Conservation (phyloP, 2,329 filamentous ascomycete genomes). For the Colletotrichum chrysophilum region DNA sequence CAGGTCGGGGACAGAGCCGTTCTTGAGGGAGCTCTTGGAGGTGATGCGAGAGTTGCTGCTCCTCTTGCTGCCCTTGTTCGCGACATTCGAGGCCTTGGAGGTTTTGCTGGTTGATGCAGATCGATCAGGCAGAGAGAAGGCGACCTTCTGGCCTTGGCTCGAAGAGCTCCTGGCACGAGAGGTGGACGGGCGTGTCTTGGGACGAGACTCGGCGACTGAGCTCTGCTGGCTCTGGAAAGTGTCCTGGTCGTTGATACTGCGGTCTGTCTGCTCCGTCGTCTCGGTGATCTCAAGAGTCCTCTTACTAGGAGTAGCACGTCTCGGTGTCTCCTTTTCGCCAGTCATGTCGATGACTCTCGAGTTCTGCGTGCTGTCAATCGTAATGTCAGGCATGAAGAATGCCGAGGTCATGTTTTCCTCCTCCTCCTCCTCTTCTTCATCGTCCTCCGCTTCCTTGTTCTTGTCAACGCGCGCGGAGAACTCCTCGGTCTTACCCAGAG, state of each 20-base stretch:
- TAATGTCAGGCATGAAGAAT: conserved; percentile 64
- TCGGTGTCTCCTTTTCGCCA: conserved; percentile 10
- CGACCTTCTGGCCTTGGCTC: conserved; percentile 40
- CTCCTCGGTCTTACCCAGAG: conserved; percentile 39
- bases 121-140: conserved; percentile 46
- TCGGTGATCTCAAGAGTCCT: conserved; percentile 32
- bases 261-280: conserved; percentile 31
- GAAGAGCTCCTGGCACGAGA: conserved; percentile 6
- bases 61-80: conserved; percentile 49
- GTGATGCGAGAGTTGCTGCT: conserved; percentile 27
- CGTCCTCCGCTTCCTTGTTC: conserved; percentile 36
- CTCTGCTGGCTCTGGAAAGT: conserved; percentile 27
- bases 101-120: conserved; percentile 27
- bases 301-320: conserved; percentile 34
- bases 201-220: conserved; percentile 6
- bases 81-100: conserved; percentile 34
- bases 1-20: neutral
- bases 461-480: conserved; percentile 34
- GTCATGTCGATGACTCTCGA: conserved; percentile 21
- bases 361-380: conserved; percentile 49
- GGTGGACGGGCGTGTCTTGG: conserved; percentile 26
- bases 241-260: conserved; percentile 22
- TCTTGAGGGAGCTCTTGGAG: conserved; percentile 20
- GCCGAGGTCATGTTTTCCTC: conserved; percentile 63
- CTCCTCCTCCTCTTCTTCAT: conserved; percentile 22